Conservation (phyloP, 345 rosid genomes). For the Sisymbrium irio region DNA sequence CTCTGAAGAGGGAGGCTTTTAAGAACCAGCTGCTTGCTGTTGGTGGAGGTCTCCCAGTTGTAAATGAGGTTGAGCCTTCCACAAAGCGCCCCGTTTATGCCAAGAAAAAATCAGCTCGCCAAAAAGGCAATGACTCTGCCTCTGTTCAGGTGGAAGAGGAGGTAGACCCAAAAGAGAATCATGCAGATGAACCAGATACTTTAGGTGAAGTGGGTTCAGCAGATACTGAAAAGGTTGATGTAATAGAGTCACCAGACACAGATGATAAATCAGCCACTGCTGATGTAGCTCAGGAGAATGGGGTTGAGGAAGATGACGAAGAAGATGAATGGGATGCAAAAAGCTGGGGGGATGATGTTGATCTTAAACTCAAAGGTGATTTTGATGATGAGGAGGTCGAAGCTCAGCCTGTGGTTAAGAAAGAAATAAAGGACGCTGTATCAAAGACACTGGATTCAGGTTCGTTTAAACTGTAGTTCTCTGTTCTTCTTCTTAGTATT, state of each 20-base stretch:
- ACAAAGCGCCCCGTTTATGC: constrained; percentile 77
- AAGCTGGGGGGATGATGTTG: constrained; percentile 96
- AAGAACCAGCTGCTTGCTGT: constrained; percentile 75
- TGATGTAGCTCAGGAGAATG: constrained; percentile 52
- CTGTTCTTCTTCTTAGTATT: neutral
- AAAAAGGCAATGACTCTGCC: constrained; percentile 55
- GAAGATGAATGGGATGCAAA: constrained; percentile 95
- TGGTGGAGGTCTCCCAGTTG: constrained; percentile 43
- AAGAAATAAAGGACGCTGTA: constrained; percentile 44
- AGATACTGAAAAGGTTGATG: constrained; percentile 50
- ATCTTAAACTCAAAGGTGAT: constrained; percentile 69
- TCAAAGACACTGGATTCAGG: constrained; percentile 46
- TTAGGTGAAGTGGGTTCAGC: constrained; percentile 39
- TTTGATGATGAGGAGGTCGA: constrained; percentile 89
- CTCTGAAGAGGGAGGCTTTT: constrained; percentile 79
- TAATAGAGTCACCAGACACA: constrained; percentile 36
- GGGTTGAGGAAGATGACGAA: constrained; percentile 69
- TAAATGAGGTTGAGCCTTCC: constrained; percentile 51
- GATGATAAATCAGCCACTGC: constrained; percentile 51
- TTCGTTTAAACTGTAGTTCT: constrained; percentile 15
- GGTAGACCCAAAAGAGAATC: constrained; percentile 43
- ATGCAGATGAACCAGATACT: constrained; percentile 39
- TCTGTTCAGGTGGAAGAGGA: constrained; percentile 47
- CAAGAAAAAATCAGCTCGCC: constrained; percentile 70
- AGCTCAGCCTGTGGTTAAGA: constrained; percentile 52